phyloP scores from a whole-genome alignment of 2,329 filamentous ascomycete species.

The Curvularia eragrostidis region DNA sequence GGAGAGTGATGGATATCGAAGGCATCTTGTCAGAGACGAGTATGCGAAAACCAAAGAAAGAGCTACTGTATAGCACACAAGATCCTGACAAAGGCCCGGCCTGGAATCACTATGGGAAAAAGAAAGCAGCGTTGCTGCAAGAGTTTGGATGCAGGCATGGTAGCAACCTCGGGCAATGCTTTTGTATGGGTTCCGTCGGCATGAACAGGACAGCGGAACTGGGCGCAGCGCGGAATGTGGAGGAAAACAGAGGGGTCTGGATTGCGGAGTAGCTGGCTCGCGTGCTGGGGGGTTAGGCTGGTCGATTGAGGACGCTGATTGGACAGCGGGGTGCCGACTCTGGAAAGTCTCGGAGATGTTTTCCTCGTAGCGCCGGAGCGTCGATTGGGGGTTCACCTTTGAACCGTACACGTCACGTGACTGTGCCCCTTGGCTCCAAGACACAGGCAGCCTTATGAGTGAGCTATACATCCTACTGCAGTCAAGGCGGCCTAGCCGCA shows the following conservation, averaged over 20 bases:
- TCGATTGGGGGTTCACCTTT: background rate
- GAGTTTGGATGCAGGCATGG: conserved; percentile 1
- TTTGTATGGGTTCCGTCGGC: conserved; percentile 27
- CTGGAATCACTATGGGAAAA: background rate
- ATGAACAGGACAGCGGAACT: conserved; percentile 17
- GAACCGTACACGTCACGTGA: background rate
- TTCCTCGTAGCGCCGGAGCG: conserved; percentile 2
- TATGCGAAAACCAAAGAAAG: background rate
- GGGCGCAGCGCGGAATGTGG: conserved; percentile 24
- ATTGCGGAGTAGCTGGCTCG: conserved; percentile 17
- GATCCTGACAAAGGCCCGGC: background rate
- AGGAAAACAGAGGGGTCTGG: conserved; percentile 15
- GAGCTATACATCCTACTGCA: background rate
- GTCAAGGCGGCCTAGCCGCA: background rate
- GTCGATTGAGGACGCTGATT: conserved; percentile 13
- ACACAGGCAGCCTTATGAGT: background rate
- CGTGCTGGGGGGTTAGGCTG: conserved; percentile 3
- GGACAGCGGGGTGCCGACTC: conserved; percentile 15
- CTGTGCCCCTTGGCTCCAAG: background rate
- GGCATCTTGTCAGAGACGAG: conserved; percentile 33
- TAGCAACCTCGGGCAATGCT: conserved; percentile 16
- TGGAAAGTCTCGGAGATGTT: conserved; percentile 22
- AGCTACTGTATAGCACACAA: background rate
- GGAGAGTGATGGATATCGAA: conserved; percentile 45
- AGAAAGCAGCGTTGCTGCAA: background rate